Base-by-base conservation (phyloP, 257 asterid genomes). In the Oldenlandia corymbosa region DNA sequence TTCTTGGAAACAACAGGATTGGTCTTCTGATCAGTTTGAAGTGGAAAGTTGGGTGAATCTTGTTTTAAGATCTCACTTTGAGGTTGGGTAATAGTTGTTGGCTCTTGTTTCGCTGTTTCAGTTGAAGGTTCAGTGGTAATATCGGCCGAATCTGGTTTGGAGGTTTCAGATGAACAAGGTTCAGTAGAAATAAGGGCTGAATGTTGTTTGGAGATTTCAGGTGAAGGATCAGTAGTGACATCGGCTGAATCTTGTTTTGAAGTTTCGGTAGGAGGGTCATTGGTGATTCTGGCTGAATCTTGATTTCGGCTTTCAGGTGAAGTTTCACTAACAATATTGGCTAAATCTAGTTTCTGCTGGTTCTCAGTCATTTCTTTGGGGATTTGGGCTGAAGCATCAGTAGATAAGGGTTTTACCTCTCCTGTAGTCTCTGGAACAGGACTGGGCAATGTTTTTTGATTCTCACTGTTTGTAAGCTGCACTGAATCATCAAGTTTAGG, bases 101-200 rank as follows among this genome's bases (percentile, higher is more conserved):
- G 39, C 39, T 71, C 75, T 71, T 65, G 70, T 56, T 56, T 57
- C 20, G 54, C 17, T 14, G 51, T 21, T 20, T 57, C 23, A 12
- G 3, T 57, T 41, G 24, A 30, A 49, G 60, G 37, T 31, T 23
- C 18, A 2, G 17, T 8, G 5, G 31, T 8, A 7, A 2, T 20
- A 50, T 30, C 36, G 62, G 54, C n/a, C 3, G 42, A 31, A 41
- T 60, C 63, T 62, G 18, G 8, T 27, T 30, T 23, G 5, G 57
- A 1, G 59, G 54, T 59, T 23, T 28, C 42, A 48, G 52, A 52
- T 23, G 58, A 17, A 50, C n/a, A n/a, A n/a, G 55, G 55, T 2
- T 39, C 45, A 39, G 45, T 39, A 5, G 32, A 4, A 7, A 2
- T 28, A 43, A 52, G 34, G 56, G 56, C 14, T 13, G 28, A 24